Conservation (phyloP, 495 filamentous ascomycete genomes). For the Xylaria flabelliformis region DNA sequence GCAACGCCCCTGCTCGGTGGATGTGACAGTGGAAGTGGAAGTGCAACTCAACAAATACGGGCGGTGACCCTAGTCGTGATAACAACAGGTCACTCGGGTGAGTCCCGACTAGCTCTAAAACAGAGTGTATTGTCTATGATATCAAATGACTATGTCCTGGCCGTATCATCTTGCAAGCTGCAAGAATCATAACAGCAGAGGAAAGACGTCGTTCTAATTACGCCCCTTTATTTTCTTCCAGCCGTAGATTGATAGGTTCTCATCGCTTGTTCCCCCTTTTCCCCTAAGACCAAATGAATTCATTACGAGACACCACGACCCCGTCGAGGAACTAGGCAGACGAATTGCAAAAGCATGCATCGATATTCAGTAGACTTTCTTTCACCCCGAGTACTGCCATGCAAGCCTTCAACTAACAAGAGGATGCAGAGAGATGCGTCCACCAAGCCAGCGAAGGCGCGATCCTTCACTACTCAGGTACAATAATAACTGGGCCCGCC, state of each 20-base stretch:
- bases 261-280: not conserved
- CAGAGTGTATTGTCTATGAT: not conserved
- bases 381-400: not conserved
- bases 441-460: not conserved
- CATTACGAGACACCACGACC: not conserved
- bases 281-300: not conserved
- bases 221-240: not conserved
- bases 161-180: not conserved
- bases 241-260: not conserved
- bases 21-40: not conserved
- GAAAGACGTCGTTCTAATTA: not conserved
- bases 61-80: not conserved
- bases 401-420: not conserved
- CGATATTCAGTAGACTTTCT: not conserved
- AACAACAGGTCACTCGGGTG: not conserved
- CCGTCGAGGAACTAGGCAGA: not conserved
- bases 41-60: not conserved
- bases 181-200: not conserved
- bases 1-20: not conserved
- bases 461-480: not conserved
- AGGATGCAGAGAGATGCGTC: not conserved
- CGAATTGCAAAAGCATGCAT: not conserved
- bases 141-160: not conserved
- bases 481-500: not conserved
- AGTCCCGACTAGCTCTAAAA: not conserved